Base-by-base conservation (phyloP, 2,329 filamentous ascomycete genomes). In the Alternaria arbusti region DNA sequence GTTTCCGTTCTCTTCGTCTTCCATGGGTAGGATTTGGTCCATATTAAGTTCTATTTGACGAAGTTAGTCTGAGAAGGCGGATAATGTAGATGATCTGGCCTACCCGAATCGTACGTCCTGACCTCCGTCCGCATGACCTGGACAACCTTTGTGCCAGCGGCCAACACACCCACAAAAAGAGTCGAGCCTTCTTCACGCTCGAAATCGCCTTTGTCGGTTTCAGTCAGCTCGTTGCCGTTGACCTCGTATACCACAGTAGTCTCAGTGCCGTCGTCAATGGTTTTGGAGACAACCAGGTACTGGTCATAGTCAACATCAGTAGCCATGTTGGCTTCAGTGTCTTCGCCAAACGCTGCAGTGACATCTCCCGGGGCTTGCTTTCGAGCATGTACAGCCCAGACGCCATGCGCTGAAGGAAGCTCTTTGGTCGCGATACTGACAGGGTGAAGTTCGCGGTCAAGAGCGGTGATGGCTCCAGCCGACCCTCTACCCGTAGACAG, bases 1-100 rank as follows among this genome's bases (percentile, higher is more conserved):
- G 20, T 88, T 90, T 12, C 91, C 94, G 0, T 90, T 94, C 68
- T 96, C 73, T 54, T 77, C 96, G 72, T 98, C 96, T 65, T 93
- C 88, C 87, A 98, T 93, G 1, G 94, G 93, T 54, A 97, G 86
- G 58, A 99, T 98, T 74, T 98, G 95, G 49, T 90, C 90, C 57
- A 99, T 86, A 11, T 91, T 92, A 63, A 99, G 87, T 78, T 97
- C 93, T 93, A 40, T 2, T 15, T 8, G 11, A 25, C 3, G 3
- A 20, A 12, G 20, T 61, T 45, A 61, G 26, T 26, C 25, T 15
- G 12, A 15, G 12, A 46, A 46, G 11, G 22, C 12, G 13, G 12
- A 45, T 17, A 10, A 17, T 50, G 17, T 17, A 6, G 45, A 20
- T 15, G 30, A n/a, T 6, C 4, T 45, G 12, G 49, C 90, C 86